Percentiles rank a stretch among this genome's conserved stretches.
These are phyloP conservation scores for Colletotrichum sp. DNA, from an alignment of 2,329 filamentous ascomycete genomes.

Conservation along the genomic window DNA sequence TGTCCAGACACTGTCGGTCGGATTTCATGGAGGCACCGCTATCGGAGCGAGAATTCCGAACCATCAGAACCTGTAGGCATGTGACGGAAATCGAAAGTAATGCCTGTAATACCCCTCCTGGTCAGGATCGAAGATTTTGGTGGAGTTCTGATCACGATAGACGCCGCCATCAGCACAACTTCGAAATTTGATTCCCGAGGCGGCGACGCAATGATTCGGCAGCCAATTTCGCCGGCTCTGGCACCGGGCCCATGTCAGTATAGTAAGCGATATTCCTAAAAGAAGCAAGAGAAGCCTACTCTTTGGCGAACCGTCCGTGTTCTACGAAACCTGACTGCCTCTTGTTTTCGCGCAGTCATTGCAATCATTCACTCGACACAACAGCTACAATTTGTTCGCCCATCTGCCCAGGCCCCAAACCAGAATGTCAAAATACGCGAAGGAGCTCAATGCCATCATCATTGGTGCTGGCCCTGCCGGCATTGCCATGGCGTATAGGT, in stretches of 20 bases:
- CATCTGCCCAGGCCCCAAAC: not conserved
- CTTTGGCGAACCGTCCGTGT: not conserved
- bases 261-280: not conserved
- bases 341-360: not conserved
- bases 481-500: not conserved
- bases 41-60: not conserved
- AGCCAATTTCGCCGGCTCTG: not conserved
- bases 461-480: not conserved
- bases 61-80: not conserved
- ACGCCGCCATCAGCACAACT: not conserved
- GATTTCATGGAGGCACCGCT: not conserved
- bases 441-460: not conserved
- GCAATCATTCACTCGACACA: not conserved
- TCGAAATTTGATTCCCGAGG: not conserved
- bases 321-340: not conserved
- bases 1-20: not conserved
- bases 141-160: not conserved
- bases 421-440: not conserved
- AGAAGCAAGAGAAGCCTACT: not conserved
- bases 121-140: not conserved
- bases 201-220: not conserved
- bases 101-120: not conserved
- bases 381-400: not conserved
- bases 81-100: not conserved
- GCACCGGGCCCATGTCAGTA: not conserved